Conservation (phyloP, 1,284 basidiomycete genomes). For the Sphagnurus paluster region DNA sequence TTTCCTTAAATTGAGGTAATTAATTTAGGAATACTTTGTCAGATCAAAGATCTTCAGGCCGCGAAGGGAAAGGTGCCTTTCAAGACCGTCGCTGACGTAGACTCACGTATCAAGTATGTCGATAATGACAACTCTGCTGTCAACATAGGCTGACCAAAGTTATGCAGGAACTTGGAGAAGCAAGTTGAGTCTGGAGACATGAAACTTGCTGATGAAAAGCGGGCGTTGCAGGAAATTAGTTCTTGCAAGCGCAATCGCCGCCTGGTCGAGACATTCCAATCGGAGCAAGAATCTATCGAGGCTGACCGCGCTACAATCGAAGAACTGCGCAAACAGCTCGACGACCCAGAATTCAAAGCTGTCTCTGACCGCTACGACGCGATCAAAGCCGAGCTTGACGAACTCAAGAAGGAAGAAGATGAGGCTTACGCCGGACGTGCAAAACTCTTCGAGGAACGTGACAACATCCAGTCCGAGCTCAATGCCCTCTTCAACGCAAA, state of each 20-base stretch:
- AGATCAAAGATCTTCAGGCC: conserved; percentile 90
- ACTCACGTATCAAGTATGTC: conserved; percentile 80
- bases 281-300: conserved; percentile 81
- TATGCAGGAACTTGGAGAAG: conserved; percentile 74
- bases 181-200: conserved; percentile 91
- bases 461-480: conserved; percentile 67
- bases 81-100: conserved; percentile 87
- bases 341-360: conserved; percentile 90
- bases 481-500: conserved; percentile 80
- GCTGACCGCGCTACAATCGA: conserved; percentile 76
- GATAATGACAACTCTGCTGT: conserved; percentile 5
- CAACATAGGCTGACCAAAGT: conserved; percentile 9
- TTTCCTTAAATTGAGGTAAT: conserved; percentile 10
- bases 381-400: conserved; percentile 87
- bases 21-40: conserved; percentile 10
- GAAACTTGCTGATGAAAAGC: conserved; percentile 96
- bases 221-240: conserved; percentile 88
- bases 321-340: conserved; percentile 82
- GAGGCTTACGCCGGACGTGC: conserved; percentile 81
- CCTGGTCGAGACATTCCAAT: conserved; percentile 77
- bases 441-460: conserved; percentile 90
- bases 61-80: conserved; percentile 82
- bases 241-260: conserved; percentile 70
- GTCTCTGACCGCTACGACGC: conserved; percentile 81
- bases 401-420: conserved; percentile 84